A percentile compares a stretch with the other conserved stretches of the same genome.
Conservation (phyloP, 1,284 basidiomycete species). For the Microbotryum violaceum region DNA sequence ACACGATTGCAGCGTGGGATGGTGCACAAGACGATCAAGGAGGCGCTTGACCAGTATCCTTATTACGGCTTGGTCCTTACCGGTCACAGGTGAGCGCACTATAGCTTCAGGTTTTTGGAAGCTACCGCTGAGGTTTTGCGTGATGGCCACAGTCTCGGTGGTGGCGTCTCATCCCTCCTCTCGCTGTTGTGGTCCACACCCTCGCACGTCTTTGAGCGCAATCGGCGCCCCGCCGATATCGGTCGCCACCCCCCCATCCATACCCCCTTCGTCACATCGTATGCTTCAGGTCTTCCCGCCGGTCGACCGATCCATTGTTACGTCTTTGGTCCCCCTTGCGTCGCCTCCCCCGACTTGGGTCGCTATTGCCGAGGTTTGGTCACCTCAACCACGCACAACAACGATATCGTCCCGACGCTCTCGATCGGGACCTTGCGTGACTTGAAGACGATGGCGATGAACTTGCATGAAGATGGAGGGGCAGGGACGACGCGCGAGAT, state of each 20-base stretch:
- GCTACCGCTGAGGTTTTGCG: too few relatives aligned
- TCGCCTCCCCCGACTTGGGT: slow-evolving; percentile 45
- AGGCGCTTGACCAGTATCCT: slow-evolving; percentile 43
- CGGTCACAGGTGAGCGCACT: slow-evolving; percentile 34
- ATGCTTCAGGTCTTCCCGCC: slow-evolving; percentile 44
- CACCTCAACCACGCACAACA: slow-evolving; percentile 45
- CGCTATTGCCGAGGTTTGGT: slow-evolving; percentile 45
- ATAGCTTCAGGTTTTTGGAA: background rate
- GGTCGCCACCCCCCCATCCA: slow-evolving; percentile 40
- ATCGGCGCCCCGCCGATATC: background rate
- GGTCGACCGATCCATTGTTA: slow-evolving; percentile 48
- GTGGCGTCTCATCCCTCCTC: slow-evolving; percentile 44
- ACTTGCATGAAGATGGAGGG: slow-evolving; percentile 43
- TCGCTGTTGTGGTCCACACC: slow-evolving; percentile 34
- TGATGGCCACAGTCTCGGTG: slow-evolving; percentile 44
- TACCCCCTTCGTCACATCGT: slow-evolving; percentile 47
- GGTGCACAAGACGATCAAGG: slow-evolving; percentile 45
- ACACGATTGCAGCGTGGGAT: slow-evolving; percentile 42
- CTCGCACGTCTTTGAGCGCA: slow-evolving; percentile 6
- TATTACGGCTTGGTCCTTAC: slow-evolving; percentile 47
- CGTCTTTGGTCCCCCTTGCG: slow-evolving; percentile 43
- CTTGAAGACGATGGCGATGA: slow-evolving; percentile 46
- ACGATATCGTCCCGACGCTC: slow-evolving; percentile 43
- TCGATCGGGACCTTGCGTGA: slow-evolving; percentile 47
- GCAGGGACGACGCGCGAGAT: slow-evolving; percentile 46